Conservation (phyloP, 495 filamentous ascomycete species). For the Oleoguttula mirabilis region DNA sequence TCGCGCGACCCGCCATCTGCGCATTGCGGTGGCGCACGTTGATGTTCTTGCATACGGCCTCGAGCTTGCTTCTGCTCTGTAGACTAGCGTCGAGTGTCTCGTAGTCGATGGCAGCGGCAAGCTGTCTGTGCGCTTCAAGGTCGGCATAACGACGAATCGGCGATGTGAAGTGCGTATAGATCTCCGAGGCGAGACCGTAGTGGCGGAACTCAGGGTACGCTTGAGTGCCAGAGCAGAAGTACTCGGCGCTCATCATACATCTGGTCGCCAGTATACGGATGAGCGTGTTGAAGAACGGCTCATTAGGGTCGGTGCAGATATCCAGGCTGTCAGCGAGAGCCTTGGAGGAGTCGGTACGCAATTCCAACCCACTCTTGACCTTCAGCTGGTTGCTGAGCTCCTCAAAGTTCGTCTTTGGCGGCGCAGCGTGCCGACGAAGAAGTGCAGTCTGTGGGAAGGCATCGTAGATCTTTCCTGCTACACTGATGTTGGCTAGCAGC, state of each 20-base stretch:
- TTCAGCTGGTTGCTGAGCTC: constrained; percentile 79
- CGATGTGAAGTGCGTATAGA: constrained; percentile 97
- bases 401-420: constrained; percentile 92
- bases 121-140: constrained; percentile 82
- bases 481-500: constrained; percentile 93
- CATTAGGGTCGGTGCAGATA: constrained; percentile 60
- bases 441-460: constrained; percentile 92
- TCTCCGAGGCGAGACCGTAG: constrained; percentile 88
- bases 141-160: constrained; percentile 96
- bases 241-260: constrained; percentile 98
- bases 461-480: constrained; percentile 74
- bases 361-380: constrained; percentile 65
- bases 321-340: constrained; percentile 87
- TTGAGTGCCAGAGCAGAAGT: constrained; percentile 89
- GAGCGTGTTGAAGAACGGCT: constrained; percentile 97
- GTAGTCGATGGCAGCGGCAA: constrained; percentile 88
- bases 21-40: constrained; percentile 95
- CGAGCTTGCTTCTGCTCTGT: constrained; percentile 66
- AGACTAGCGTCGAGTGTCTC: constrained; percentile 68
- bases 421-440: constrained; percentile 79
- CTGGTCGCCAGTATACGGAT: constrained; percentile 93
- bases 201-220: constrained; percentile 89
- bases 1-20: constrained; percentile 83
- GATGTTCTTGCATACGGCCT: constrained; percentile 93
- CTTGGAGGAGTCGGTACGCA: constrained; percentile 73